phyloP scores from a whole-genome alignment of 2,329 filamentous ascomycete species.

The Laburnicola sp. region DNA sequence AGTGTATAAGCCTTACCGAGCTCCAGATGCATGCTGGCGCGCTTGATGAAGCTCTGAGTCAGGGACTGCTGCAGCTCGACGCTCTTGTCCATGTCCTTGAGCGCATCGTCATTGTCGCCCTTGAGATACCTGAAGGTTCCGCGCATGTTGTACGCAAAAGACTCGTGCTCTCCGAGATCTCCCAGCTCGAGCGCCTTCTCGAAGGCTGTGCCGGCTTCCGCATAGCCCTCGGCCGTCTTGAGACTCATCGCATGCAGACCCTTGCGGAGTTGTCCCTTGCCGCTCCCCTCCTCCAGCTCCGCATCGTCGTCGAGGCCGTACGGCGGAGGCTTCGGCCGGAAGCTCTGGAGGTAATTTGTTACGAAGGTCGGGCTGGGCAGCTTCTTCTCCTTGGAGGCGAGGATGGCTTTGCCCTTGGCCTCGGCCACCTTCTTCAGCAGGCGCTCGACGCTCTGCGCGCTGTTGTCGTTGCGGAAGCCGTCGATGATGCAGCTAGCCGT shows the following conservation, averaged over 20 bases:
- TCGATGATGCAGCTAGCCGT: slow-evolving; percentile 99
- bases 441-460: slow-evolving; percentile 86
- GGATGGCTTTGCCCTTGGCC: slow-evolving; percentile 86
- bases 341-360: slow-evolving; percentile 98
- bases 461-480: slow-evolving; percentile 88
- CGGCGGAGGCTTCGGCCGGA: slow-evolving; percentile 80
- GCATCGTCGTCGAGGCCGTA: slow-evolving; percentile 77
- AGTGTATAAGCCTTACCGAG: slow-evolving; percentile 60
- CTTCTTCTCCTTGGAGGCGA: slow-evolving; percentile 78
- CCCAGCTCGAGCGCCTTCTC: slow-evolving; percentile 83
- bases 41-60: slow-evolving; percentile 98
- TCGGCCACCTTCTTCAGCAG: slow-evolving; percentile 97
- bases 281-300: slow-evolving; percentile 76
- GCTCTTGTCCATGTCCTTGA: slow-evolving; percentile 87
- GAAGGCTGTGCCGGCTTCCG: slow-evolving; percentile 83
- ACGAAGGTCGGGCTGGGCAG: slow-evolving; percentile 96
- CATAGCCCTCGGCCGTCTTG: slow-evolving; percentile 89
- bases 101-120: slow-evolving; percentile 81
- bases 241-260: slow-evolving; percentile 79
- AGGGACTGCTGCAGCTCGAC: slow-evolving; percentile 84
- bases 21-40: slow-evolving; percentile 96
- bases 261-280: slow-evolving; percentile 81
- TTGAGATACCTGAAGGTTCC: slow-evolving; percentile 93
- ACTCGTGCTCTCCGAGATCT: slow-evolving; percentile 79
- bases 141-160: slow-evolving; percentile 92